Evolutionary conservation across 331 rosid species (phyloP).

Genomic region (Dryas integrifolia): DNA sequence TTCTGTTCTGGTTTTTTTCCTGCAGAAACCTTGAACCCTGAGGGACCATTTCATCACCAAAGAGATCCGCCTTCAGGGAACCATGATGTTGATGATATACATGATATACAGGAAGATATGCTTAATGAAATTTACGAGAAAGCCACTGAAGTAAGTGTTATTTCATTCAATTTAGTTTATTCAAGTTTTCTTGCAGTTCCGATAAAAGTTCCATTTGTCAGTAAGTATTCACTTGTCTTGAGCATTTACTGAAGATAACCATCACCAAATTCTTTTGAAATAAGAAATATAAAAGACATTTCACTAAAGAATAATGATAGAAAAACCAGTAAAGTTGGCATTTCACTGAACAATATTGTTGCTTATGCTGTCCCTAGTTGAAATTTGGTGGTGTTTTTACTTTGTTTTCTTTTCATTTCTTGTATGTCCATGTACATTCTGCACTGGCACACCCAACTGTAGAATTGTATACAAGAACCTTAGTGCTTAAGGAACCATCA

Average conservation of each 20-base stretch:
- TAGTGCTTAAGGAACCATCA: too few relatives aligned
- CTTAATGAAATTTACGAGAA: constrained; percentile 49
- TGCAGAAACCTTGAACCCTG: constrained; percentile 42
- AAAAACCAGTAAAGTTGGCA: background rate
- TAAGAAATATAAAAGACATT: background rate
- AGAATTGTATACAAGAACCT: too few relatives aligned
- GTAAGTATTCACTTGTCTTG: background rate
- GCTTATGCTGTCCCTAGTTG: background rate
- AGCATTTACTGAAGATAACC: constrained; percentile 8
- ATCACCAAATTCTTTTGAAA: background rate
- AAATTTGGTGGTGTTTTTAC: background rate
- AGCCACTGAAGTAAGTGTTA: constrained; percentile 59
- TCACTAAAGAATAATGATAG: background rate
- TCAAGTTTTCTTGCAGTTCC: background rate
- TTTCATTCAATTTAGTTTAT: constrained; percentile 15
- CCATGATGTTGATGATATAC: constrained; percentile 33
- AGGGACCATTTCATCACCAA: constrained; percentile 38
- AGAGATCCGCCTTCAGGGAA: constrained; percentile 41
- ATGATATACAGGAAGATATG: constrained; percentile 51
- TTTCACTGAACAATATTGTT: background rate
- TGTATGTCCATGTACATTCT: too few relatives aligned
- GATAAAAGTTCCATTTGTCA: background rate
- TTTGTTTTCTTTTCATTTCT: too few relatives aligned
- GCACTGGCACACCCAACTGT: too few relatives aligned
- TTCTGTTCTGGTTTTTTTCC: constrained; percentile 25